Evolutionary conservation across 2,329 filamentous ascomycete genomes (phyloP).

Genomic region (Clonostachys solani): DNA sequence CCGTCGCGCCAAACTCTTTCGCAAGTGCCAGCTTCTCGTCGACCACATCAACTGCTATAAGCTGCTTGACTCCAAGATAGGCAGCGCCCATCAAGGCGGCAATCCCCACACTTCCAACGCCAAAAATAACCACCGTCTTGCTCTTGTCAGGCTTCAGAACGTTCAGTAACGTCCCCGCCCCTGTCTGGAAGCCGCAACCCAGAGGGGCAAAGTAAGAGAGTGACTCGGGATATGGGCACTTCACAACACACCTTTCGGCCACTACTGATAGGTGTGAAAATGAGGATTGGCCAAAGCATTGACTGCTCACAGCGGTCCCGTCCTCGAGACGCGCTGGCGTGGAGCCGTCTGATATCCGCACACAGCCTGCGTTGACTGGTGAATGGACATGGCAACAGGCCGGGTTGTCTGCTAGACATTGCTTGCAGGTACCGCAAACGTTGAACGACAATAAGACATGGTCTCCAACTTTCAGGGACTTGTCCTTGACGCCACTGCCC

Average conservation of each 20-base stretch:
- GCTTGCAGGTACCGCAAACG: constrained; percentile 29
- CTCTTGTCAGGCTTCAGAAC: constrained; percentile 13
- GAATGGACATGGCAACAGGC: constrained; percentile 43
- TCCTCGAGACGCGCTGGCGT: constrained; percentile 11
- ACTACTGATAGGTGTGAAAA: constrained; percentile 21
- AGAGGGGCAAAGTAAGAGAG: constrained; percentile 11
- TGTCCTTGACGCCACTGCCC: constrained; percentile 15
- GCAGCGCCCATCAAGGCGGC: constrained; percentile 25
- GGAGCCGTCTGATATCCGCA: constrained; percentile 8
- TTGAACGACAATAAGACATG: constrained; percentile 18
- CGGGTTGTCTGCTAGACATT: constrained; percentile 35
- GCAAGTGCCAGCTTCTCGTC: constrained; percentile 18
- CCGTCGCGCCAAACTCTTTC: constrained; percentile 22
- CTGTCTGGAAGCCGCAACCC: constrained; percentile 29
- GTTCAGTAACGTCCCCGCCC: constrained; percentile 26
- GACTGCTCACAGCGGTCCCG: constrained; percentile 10
- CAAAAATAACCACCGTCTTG: constrained; percentile 21
- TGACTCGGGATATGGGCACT: constrained; percentile 9
- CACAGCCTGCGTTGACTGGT: constrained; percentile 37
- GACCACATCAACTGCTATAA: constrained; percentile 23
- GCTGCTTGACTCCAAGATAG: constrained; percentile 12
- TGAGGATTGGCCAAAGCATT: constrained; percentile 28
- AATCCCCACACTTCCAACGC: constrained; percentile 26
- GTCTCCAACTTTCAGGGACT: constrained; percentile 20
- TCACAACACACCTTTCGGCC: constrained; percentile 18